A percentile compares a stretch with the other conserved stretches of the same genome.
These are phyloP conservation scores for Solanum hybrid DNA, from an alignment of 305 asterid genomes.

Conservation along the genomic window DNA sequence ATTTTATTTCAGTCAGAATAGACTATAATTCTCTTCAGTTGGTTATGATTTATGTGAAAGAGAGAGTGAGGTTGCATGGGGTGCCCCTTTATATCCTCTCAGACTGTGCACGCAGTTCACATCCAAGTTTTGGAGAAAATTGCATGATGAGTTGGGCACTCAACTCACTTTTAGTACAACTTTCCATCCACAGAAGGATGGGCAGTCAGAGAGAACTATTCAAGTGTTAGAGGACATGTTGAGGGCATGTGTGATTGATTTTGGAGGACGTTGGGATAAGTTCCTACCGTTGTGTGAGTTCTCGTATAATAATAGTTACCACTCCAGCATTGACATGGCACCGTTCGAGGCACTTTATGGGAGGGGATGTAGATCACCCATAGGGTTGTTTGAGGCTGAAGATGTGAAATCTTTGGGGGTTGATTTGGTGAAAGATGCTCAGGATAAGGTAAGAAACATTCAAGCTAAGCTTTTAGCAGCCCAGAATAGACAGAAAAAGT, in stretches of 20 bases:
- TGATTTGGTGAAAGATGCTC: not conserved
- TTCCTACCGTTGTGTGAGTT: not conserved
- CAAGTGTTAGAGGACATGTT: not conserved
- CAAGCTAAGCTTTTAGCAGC: not conserved
- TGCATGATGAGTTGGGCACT: not conserved
- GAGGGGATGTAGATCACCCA: not conserved
- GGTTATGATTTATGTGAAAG: not conserved
- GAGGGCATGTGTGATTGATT: not conserved
- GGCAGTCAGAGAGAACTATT: not conserved
- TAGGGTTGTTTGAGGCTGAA: not conserved
- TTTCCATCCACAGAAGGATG: not conserved
- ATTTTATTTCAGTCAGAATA: no score
- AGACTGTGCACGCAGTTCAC: not conserved
- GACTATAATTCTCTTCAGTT: not conserved
- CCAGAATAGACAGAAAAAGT: no score
- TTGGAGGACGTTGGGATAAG: not conserved
- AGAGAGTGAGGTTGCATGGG: not conserved
- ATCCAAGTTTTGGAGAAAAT: not conserved
- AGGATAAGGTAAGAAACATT: not conserved
- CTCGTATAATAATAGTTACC: not conserved
- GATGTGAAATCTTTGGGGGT: not conserved
- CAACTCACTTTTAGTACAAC: not conserved
- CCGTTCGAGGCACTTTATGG: not conserved
- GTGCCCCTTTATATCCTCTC: not conserved
- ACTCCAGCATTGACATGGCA: not conserved